phyloP scores from a whole-genome alignment of 371 early-diverging fungal species.

The Sporodiniella umbellata region DNA sequence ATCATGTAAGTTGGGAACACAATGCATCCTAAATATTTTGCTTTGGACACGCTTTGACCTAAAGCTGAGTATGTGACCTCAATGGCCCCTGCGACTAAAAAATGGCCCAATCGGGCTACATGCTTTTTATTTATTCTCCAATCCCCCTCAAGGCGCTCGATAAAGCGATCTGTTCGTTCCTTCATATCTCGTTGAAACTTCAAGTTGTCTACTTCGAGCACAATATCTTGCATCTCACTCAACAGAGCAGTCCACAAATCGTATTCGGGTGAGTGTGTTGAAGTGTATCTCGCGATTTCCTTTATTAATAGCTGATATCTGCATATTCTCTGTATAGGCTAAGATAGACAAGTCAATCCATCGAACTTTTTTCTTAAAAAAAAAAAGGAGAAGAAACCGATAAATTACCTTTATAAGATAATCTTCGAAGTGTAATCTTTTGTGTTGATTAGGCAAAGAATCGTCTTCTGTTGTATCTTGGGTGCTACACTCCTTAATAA shows the following conservation, averaged over 20 bases:
- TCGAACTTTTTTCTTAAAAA: no score
- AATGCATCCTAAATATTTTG: conserved; percentile 52
- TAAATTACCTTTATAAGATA: conserved; percentile 45
- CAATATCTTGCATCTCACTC: conserved; percentile 30
- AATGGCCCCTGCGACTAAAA: conserved; percentile 37
- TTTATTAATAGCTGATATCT: conserved; percentile 42
- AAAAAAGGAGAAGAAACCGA: no score
- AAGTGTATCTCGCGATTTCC: conserved; percentile 39
- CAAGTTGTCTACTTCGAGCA: conserved; percentile 31
- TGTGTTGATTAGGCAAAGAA: conserved; percentile 13
- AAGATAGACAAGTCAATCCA: not conserved
- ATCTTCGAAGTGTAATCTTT: conserved; percentile 43
- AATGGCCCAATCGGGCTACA: conserved; percentile 29
- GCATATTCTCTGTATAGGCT: conserved; percentile 52
- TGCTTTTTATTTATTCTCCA: conserved; percentile 31
- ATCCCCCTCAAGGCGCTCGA: conserved; percentile 37
- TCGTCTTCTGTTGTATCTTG: not conserved
- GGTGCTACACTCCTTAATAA: conserved; percentile 29
- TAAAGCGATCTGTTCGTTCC: conserved; percentile 35
- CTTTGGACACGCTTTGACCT: conserved; percentile 33
- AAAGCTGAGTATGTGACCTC: conserved; percentile 43
- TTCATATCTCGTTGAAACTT: conserved; percentile 30
- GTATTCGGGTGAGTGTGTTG: conserved; percentile 23
- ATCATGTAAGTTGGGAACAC: conserved; percentile 52
- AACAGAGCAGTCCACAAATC: conserved; percentile 21